A percentile compares a stretch with the other conserved stretches of the same genome.
These are phyloP conservation scores for Furcasterigmium sp. DNA, from an alignment of 2,329 filamentous ascomycete genomes.

Conservation along the genomic window DNA sequence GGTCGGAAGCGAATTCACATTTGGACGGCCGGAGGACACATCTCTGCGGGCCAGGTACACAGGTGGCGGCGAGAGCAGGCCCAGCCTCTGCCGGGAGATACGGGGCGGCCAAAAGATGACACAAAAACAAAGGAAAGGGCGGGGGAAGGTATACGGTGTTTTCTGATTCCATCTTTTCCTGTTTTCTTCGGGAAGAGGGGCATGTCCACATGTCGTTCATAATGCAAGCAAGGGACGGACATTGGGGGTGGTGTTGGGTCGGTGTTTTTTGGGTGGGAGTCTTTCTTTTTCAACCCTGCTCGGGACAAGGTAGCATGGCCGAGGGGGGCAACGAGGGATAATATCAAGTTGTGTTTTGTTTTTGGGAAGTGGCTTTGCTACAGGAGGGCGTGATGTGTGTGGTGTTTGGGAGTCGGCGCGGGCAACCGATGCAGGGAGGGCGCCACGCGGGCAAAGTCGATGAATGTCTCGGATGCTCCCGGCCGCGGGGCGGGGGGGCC, in stretches of 20 bases:
- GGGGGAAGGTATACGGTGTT: conserved; percentile 4
- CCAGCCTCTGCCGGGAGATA: background rate
- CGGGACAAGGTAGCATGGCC: background rate
- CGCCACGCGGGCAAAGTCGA: no score
- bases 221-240: background rate
- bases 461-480: no score
- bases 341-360: background rate
- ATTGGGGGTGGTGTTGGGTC: background rate
- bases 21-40: no score
- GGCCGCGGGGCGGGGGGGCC: no score
- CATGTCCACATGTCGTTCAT: background rate
- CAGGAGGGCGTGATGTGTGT: no score
- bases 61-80: background rate
- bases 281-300: conserved; percentile 6
- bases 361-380: no score
- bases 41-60: background rate
- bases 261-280: background rate
- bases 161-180: background rate
- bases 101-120: conserved; percentile 1
- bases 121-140: conserved; percentile 6
- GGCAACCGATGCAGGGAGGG: no score
- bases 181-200: background rate
- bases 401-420: no score
- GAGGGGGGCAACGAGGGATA: background rate
- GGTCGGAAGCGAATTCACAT: background rate